These are phyloP conservation scores for Fagus sylvatica DNA, from an alignment of 306 rosid species.

Conservation along the genomic window DNA sequence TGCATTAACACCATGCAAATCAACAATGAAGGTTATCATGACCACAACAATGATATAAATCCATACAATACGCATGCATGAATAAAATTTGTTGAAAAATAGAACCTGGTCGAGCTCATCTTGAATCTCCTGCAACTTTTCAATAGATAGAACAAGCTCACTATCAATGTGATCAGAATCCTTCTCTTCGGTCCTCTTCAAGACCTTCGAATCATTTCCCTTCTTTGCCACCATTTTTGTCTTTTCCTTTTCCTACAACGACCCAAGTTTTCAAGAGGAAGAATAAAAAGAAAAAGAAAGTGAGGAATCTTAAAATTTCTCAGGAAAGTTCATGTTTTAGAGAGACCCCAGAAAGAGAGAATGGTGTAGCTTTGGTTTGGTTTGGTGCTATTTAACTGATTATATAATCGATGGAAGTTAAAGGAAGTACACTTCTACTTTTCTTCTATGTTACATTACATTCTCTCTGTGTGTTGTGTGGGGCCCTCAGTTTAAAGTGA, in stretches of 20 bases:
- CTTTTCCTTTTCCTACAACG: background rate
- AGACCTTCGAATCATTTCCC: slow-evolving; percentile 38
- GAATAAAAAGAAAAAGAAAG: background rate
- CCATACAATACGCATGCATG: background rate
- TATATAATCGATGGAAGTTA: no score
- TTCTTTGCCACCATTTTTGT: slow-evolving; percentile 38
- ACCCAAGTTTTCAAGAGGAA: slow-evolving; percentile 4
- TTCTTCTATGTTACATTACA: no score
- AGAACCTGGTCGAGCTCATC: slow-evolving; percentile 61
- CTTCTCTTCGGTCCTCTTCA: slow-evolving; percentile 25
- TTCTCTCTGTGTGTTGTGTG: no score
- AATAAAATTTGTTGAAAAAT: background rate
- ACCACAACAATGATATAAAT: background rate
- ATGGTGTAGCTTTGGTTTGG: no score
- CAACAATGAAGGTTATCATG: background rate
- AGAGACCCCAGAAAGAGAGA: no score
- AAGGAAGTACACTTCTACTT: no score
- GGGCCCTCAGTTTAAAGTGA: no score
- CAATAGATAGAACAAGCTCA: slow-evolving; percentile 37
- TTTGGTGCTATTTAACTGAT: no score
- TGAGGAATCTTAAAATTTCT: no score
- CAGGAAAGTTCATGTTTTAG: no score
- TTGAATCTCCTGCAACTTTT: slow-evolving; percentile 65
- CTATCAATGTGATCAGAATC: slow-evolving; percentile 40
- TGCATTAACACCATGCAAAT: background rate